Evolutionary conservation across 2,329 filamentous ascomycete species (phyloP).

Genomic region (Pseudogymnoascus pannorum): DNA sequence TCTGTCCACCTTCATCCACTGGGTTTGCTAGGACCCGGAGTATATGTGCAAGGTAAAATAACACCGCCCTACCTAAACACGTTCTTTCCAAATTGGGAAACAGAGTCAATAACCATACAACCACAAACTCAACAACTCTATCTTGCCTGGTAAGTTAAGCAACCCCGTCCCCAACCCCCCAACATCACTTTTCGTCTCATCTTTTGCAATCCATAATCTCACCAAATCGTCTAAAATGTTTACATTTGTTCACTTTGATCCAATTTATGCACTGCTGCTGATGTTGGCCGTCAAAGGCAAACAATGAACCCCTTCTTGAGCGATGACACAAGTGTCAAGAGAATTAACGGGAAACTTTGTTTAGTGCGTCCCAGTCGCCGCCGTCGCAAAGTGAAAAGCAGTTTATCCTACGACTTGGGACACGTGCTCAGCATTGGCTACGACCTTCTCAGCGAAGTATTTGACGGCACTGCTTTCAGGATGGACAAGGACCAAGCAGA

Average conservation of each 20-base stretch:
- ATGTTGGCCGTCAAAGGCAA: background rate
- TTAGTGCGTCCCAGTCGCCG: background rate
- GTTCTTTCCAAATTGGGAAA: background rate
- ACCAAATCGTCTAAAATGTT: background rate
- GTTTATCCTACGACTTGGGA: background rate
- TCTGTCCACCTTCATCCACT: background rate
- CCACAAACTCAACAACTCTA: background rate
- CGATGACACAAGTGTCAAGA: background rate
- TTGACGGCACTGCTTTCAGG: background rate
- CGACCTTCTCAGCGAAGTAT: background rate
- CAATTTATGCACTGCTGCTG: background rate
- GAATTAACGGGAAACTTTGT: conserved; percentile 7
- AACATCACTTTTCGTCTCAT: background rate
- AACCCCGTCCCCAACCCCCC: background rate
- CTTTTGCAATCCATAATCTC: background rate
- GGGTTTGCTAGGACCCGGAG: background rate
- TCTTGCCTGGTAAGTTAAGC: conserved; percentile 1
- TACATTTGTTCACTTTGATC: background rate
- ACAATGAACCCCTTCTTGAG: background rate
- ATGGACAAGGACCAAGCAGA: conserved; percentile 7
- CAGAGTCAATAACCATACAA: background rate
- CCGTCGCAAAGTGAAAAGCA: background rate
- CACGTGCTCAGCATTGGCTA: background rate
- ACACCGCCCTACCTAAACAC: background rate
- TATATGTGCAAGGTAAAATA: background rate